phyloP scores from a whole-genome alignment of 106 monocot genomes.

The Dioscorea alata region DNA sequence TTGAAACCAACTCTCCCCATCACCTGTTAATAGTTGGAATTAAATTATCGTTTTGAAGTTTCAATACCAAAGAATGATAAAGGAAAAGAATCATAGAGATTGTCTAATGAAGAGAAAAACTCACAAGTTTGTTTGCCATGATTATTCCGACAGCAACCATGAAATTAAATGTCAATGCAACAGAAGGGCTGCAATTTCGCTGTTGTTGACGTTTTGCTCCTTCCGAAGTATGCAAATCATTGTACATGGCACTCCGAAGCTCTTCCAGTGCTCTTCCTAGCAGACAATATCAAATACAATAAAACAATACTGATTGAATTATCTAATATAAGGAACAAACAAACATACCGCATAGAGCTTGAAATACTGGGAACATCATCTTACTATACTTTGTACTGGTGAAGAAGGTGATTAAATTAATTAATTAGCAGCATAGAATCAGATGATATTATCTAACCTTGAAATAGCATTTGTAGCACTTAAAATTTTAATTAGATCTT shows the following conservation, averaged over 20 bases:
- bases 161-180: conserved; percentile 85
- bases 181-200: conserved; percentile 65
- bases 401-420: too few relatives aligned
- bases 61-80: too few relatives aligned
- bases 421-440: too few relatives aligned
- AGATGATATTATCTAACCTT: too few relatives aligned
- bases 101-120: conserved; percentile 5
- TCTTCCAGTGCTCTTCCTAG: conserved; percentile 81
- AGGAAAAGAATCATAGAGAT: neutral
- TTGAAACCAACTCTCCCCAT: conserved; percentile 95
- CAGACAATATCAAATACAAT: neutral
- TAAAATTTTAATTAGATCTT: too few relatives aligned
- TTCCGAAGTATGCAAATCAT: conserved; percentile 80
- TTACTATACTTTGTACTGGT: too few relatives aligned
- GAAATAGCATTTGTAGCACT: too few relatives aligned
- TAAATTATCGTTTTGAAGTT: too few relatives aligned
- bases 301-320: neutral
- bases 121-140: conserved; percentile 88
- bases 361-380: neutral
- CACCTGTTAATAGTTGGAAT: conserved; percentile 30
- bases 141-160: conserved; percentile 87
- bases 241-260: conserved; percentile 58
- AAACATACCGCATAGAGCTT: neutral
- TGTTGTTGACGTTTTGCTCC: conserved; percentile 87
- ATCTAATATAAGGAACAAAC: neutral